Percentiles rank a stretch among this genome's conserved stretches.
Evolutionary conservation across 2,329 filamentous ascomycete species (phyloP).

Genomic region (Colletotrichum magnum): DNA sequence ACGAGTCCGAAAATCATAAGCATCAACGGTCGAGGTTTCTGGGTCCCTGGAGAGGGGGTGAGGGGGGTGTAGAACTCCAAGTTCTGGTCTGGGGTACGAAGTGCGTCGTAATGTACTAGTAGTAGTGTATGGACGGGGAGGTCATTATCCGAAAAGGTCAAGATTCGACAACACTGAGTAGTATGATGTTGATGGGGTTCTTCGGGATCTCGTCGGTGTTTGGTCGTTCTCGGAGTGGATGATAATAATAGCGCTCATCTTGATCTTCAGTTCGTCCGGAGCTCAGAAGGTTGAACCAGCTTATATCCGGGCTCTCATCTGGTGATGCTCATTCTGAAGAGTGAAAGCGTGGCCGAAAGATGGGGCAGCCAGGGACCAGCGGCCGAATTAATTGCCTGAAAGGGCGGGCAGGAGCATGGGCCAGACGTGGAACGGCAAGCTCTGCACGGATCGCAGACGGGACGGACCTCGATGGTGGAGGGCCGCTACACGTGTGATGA

Average conservation of each 20-base stretch:
- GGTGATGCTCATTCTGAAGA: too few relatives aligned
- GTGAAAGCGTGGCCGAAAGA: too few relatives aligned
- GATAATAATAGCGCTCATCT: slow-evolving; percentile 7
- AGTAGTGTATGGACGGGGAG: too few relatives aligned
- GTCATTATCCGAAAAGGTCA: too few relatives aligned
- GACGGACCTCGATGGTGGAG: slow-evolving; percentile 22
- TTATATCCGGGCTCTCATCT: not conserved
- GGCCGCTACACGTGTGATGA: slow-evolving; percentile 9
- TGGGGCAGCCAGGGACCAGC: not conserved
- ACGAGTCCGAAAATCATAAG: not conserved
- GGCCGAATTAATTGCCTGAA: slow-evolving; percentile 27
- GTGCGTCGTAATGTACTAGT: too few relatives aligned
- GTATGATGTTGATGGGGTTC: not conserved
- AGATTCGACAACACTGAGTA: too few relatives aligned
- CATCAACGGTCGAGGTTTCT: too few relatives aligned
- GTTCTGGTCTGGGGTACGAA: too few relatives aligned
- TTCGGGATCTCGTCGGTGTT: slow-evolving; percentile 19
- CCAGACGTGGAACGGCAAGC: not conserved
- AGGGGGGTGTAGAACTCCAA: too few relatives aligned
- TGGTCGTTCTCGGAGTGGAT: slow-evolving; percentile 6
- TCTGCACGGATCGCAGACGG: slow-evolving; percentile 17
- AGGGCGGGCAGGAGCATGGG: not conserved
- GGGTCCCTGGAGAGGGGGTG: too few relatives aligned
- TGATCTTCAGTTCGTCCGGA: slow-evolving; percentile 19
- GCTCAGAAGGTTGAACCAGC: not conserved